Percentiles rank a stretch among this genome's conserved stretches.
Conservation (phyloP, 2,329 filamentous ascomycete species). For the Exophiala lecanii-corni region DNA sequence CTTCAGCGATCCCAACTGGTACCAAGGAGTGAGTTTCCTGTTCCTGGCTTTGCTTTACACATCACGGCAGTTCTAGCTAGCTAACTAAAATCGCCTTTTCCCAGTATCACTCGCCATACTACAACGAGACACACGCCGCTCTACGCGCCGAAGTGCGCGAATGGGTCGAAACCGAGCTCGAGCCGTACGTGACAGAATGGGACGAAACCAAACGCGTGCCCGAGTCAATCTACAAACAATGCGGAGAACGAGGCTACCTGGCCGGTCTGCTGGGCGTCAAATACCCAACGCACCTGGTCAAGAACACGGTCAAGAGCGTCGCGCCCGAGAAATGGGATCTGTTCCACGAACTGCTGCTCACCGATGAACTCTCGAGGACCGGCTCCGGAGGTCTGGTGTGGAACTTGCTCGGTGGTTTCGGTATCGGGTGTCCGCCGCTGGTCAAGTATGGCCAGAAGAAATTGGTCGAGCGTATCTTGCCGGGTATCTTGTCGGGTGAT, state of each 20-base stretch:
- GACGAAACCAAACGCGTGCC: slow-evolving; percentile 92
- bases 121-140: slow-evolving; percentile 87
- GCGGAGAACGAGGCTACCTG: slow-evolving; percentile 88
- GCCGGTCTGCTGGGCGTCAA: slow-evolving; percentile 77
- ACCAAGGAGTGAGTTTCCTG: slow-evolving; percentile 68
- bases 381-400: slow-evolving; percentile 92
- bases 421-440: slow-evolving; percentile 86
- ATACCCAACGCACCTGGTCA: slow-evolving; percentile 71
- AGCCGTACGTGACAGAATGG: slow-evolving; percentile 92
- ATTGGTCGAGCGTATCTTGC: slow-evolving; percentile 80
- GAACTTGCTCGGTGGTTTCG: slow-evolving; percentile 95
- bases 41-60: not conserved
- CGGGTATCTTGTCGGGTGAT: slow-evolving; percentile 81
- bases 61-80: too few species aligned
- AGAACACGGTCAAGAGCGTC: slow-evolving; percentile 70
- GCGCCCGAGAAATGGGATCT: slow-evolving; percentile 89
- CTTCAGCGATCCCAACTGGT: slow-evolving; percentile 90
- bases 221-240: slow-evolving; percentile 85
- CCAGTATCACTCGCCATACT: slow-evolving; percentile 93
- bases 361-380: slow-evolving; percentile 84
- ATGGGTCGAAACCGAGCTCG: slow-evolving; percentile 86
- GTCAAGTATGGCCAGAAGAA: slow-evolving; percentile 86
- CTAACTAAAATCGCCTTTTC: not conserved
- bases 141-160: slow-evolving; percentile 85
- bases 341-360: slow-evolving; percentile 95